These are phyloP conservation scores for Saccharomycopsis hybrid DNA, from an alignment of 1,139 yeast species.

Conservation along the genomic window DNA sequence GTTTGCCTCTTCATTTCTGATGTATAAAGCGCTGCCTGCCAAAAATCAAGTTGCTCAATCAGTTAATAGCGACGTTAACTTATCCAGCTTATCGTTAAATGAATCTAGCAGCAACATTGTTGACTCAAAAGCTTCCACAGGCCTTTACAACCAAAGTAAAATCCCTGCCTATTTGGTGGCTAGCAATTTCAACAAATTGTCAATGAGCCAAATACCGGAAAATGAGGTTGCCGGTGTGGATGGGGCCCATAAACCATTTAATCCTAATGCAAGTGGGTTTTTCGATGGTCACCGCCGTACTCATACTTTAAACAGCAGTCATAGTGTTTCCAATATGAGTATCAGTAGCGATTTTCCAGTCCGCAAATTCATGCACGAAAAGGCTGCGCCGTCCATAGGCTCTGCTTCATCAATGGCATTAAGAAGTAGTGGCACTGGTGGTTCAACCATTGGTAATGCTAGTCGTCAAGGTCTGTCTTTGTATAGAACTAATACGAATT, in stretches of 20 bases:
- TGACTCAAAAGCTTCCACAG: too few relatives aligned
- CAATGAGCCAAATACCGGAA: slow-evolving; percentile 6
- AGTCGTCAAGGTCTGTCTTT: neutral
- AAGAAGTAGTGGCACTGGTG: neutral
- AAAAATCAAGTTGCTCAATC: neutral
- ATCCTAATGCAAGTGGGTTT: too few relatives aligned
- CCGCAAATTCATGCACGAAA: neutral
- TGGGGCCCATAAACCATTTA: too few relatives aligned
- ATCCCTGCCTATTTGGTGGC: slow-evolving; percentile 14
- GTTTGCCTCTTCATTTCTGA: neutral
- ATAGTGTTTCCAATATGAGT: neutral
- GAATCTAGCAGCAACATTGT: neutral
- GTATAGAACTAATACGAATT: slow-evolving; percentile 14
- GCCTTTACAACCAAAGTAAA: slow-evolving; percentile 1
- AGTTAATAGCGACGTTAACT: neutral
- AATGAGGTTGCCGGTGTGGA: neutral
- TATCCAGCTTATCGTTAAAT: neutral
- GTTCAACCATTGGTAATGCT: neutral
- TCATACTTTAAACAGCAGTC: neutral
- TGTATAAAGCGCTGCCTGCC: too few relatives aligned
- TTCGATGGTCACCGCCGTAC: neutral
- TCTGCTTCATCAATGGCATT: too few relatives aligned
- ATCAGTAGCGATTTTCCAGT: neutral
- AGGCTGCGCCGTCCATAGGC: neutral
- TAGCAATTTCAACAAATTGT: slow-evolving; percentile 9